Evolutionary conservation across 2,329 filamentous ascomycete genomes (phyloP).

Genomic region (Colletotrichum spinosum): DNA sequence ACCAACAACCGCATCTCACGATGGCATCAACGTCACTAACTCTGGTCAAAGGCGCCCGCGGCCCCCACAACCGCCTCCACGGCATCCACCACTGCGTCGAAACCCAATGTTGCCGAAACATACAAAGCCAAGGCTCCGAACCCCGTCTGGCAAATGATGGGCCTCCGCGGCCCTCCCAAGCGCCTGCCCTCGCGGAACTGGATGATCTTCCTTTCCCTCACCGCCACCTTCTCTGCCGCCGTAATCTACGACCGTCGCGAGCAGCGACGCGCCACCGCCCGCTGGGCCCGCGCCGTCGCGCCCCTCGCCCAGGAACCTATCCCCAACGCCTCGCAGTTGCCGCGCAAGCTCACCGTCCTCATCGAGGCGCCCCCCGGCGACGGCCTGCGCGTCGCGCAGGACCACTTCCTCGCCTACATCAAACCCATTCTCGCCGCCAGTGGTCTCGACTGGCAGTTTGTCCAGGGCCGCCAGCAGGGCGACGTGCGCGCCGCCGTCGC

Average conservation of each 20-base stretch:
- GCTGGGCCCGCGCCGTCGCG: slow-evolving; percentile 88
- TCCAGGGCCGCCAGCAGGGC: slow-evolving; percentile 92
- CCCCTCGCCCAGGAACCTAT: slow-evolving; percentile 85
- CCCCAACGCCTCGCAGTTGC: slow-evolving; percentile 74
- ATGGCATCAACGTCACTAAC: slow-evolving; percentile 23
- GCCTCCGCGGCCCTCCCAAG: slow-evolving; percentile 84
- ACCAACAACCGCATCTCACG: neutral
- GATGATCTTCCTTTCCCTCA: slow-evolving; percentile 92
- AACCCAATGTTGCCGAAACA: slow-evolving; percentile 40
- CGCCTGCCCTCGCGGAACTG: slow-evolving; percentile 96
- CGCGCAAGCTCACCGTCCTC: slow-evolving; percentile 87
- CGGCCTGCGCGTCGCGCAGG: slow-evolving; percentile 84
- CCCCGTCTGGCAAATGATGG: slow-evolving; percentile 82
- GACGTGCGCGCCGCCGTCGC: slow-evolving; percentile 89
- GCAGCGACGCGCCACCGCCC: slow-evolving; percentile 85
- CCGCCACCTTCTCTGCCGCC: slow-evolving; percentile 80
- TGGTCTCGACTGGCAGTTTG: slow-evolving; percentile 94
- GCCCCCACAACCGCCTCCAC: slow-evolving; percentile 11
- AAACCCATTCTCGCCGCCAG: slow-evolving; percentile 92
- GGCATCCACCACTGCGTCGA: slow-evolving; percentile 41
- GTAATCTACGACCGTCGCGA: slow-evolving; percentile 93
- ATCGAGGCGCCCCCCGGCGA: slow-evolving; percentile 89
- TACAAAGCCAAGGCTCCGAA: slow-evolving; percentile 68
- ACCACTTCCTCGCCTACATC: slow-evolving; percentile 95
- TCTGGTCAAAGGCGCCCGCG: slow-evolving; percentile 18